Evolutionary conservation across 2,329 filamentous ascomycete genomes (phyloP).

Genomic region (Pseudogymnoascus sp.): DNA sequence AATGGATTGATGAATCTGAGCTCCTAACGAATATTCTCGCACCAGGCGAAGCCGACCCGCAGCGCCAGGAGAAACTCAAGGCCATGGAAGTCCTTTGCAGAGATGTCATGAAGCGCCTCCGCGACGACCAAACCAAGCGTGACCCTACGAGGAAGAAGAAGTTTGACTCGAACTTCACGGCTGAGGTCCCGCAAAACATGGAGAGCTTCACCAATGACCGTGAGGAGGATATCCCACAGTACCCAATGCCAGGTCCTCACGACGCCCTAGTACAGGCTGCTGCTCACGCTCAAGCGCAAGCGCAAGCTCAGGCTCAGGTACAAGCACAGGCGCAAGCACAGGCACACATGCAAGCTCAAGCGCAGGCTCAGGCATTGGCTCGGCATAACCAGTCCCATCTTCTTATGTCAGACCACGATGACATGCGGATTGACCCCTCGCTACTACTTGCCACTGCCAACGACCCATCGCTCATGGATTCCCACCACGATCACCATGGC

Average conservation of each 20-base stretch:
- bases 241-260: conserved; percentile 7
- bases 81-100: conserved; percentile 65
- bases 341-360: conserved; percentile 11
- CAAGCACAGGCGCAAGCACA: conserved; percentile 10
- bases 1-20: conserved; percentile 55
- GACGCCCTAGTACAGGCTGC: conserved; percentile 26
- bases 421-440: conserved; percentile 57
- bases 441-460: conserved; percentile 47
- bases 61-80: conserved; percentile 49
- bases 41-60: conserved; percentile 42
- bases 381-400: conserved; percentile 13
- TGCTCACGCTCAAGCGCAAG: conserved; percentile 22
- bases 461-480: conserved; percentile 28
- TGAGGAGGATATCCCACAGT: conserved; percentile 1
- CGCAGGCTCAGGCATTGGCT: conserved; percentile 15
- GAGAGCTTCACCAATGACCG: background rate
- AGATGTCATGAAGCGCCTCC: conserved; percentile 70
- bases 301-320: conserved; percentile 16
- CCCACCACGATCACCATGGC: conserved; percentile 28
- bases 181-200: conserved; percentile 13
- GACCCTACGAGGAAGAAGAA: conserved; percentile 40
- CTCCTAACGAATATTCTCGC: conserved; percentile 49
- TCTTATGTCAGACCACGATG: conserved; percentile 34
- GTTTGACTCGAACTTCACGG: conserved; percentile 31
- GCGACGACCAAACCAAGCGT: conserved; percentile 56